Percentiles rank a stretch among this genome's conserved stretches.
These are phyloP conservation scores for Coemansia furcata DNA, from an alignment of 192 early-diverging fungal species.

Conservation along the genomic window DNA sequence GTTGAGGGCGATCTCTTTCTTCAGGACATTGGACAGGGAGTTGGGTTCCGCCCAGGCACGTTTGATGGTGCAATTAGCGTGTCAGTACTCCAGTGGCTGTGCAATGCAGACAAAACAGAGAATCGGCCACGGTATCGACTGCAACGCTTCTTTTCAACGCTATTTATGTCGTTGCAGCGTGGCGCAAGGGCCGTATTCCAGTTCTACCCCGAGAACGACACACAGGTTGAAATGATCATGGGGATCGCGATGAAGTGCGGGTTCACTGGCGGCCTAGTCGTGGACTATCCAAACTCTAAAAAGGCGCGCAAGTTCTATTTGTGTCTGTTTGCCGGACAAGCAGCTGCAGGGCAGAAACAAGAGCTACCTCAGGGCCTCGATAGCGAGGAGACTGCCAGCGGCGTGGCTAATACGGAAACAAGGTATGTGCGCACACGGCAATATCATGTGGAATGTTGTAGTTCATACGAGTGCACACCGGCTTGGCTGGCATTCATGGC, in stretches of 20 bases:
- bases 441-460: neutral
- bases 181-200: constrained; percentile 96
- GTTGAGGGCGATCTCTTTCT: constrained; percentile 93
- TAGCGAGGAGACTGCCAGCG: constrained; percentile 15
- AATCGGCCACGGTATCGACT: constrained; percentile 84
- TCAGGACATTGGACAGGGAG: constrained; percentile 93
- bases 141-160: constrained; percentile 85
- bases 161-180: constrained; percentile 83
- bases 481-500: neutral
- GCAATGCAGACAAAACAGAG: constrained; percentile 92
- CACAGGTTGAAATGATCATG: constrained; percentile 92
- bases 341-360: constrained; percentile 33
- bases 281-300: constrained; percentile 95
- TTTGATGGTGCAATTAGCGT: constrained; percentile 96
- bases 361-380: constrained; percentile 43
- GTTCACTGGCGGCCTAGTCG: constrained; percentile 92
- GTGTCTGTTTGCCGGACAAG: constrained; percentile 92
- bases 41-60: constrained; percentile 90
- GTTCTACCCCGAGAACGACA: constrained; percentile 96
- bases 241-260: constrained; percentile 84
- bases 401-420: constrained; percentile 37
- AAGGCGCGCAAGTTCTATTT: constrained; percentile 97
- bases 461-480: neutral
- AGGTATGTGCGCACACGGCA: constrained; percentile 16
- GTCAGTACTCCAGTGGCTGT: constrained; percentile 98